Conservation (phyloP, 345 rosid species). For the Aquilaria sinensis region DNA sequence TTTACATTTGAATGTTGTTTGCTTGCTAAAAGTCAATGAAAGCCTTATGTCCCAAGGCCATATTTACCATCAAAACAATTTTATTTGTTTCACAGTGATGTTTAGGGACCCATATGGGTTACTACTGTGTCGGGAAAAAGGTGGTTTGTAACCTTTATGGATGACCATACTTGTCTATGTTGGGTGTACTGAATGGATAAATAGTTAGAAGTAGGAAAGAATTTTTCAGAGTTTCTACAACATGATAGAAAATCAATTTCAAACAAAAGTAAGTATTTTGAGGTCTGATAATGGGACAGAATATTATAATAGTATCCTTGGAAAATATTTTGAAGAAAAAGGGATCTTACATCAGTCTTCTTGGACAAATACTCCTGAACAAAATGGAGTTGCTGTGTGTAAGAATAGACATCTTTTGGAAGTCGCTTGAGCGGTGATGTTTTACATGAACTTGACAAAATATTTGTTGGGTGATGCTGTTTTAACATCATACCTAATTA, state of each 20-base stretch:
- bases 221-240: background rate
- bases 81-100: background rate
- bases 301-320: background rate
- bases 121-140: background rate
- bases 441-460: background rate
- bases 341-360: background rate
- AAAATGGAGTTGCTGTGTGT: background rate
- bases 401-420: background rate
- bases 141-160: slow-evolving; percentile 1
- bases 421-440: background rate
- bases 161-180: background rate
- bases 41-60: background rate
- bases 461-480: background rate
- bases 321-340: background rate
- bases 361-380: background rate
- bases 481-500: too few relatives aligned
- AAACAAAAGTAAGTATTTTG: background rate
- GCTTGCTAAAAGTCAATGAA: background rate
- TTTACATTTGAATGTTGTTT: background rate
- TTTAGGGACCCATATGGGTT: too few relatives aligned
- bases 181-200: too few relatives aligned
- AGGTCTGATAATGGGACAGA: background rate
- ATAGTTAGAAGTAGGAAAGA: too few relatives aligned
- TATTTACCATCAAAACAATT: background rate
- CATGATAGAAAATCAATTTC: background rate